phyloP scores from a whole-genome alignment of 2,329 filamentous ascomycete species.

The Xylariaceae sp. region DNA sequence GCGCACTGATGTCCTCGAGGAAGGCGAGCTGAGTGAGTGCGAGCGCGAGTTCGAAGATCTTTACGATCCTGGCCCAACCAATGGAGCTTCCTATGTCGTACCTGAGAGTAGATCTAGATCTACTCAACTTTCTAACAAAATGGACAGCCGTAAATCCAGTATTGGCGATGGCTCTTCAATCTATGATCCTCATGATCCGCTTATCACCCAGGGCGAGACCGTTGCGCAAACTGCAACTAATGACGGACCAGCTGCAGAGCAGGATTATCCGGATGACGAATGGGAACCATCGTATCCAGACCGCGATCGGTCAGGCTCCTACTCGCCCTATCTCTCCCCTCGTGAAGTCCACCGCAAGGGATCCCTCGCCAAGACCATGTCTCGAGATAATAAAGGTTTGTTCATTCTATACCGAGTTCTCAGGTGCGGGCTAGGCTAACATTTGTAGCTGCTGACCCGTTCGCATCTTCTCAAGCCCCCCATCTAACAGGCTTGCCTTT shows the following conservation, averaged over 20 bases:
- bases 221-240: conserved; percentile 22
- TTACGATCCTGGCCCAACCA: conserved; percentile 41
- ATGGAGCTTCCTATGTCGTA: background rate
- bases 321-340: conserved; percentile 48
- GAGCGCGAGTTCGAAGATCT: conserved; percentile 59
- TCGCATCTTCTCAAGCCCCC: conserved; percentile 3
- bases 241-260: conserved; percentile 22
- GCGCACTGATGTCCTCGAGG: conserved; percentile 43
- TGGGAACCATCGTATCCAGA: conserved; percentile 29
- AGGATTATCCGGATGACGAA: conserved; percentile 25
- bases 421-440: background rate
- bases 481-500: background rate
- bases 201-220: conserved; percentile 23
- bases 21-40: conserved; percentile 71
- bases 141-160: conserved; percentile 24
- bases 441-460: conserved; percentile 6
- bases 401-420: background rate
- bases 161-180: conserved; percentile 32
- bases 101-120: conserved; percentile 7
- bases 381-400: conserved; percentile 25
- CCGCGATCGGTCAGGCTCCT: conserved; percentile 47
- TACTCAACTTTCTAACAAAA: conserved; percentile 9
- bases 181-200: conserved; percentile 29
- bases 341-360: conserved; percentile 38
- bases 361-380: conserved; percentile 21